These are phyloP conservation scores for Viola odorata DNA, from an alignment of 345 rosid genomes.

Conservation along the genomic window DNA sequence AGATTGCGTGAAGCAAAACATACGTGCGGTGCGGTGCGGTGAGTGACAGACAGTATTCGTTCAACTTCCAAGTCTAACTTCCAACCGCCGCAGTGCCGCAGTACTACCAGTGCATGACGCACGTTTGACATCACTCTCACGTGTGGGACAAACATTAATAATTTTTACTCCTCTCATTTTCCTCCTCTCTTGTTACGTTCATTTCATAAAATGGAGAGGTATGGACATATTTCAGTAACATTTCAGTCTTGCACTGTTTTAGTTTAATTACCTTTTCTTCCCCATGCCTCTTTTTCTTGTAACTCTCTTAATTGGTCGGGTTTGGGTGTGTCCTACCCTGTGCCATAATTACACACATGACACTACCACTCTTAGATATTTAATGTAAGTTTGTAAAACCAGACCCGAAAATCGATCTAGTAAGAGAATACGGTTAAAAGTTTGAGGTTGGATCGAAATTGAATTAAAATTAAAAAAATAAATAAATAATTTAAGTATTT, in stretches of 20 bases:
- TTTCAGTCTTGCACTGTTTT: not conserved
- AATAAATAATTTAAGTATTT: no score
- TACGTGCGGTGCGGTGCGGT: constrained; percentile 33
- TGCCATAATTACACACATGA: no score
- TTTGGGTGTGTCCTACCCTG: no score
- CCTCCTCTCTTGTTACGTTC: not conserved
- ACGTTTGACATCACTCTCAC: constrained; percentile 1
- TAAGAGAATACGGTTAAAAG: no score
- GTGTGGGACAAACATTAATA: constrained; percentile 24
- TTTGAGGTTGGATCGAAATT: no score
- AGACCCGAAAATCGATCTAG: no score
- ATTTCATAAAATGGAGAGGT: not conserved
- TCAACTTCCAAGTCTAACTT: constrained; percentile 32
- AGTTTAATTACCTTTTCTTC: not conserved
- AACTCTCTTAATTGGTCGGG: no score
- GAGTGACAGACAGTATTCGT: no score
- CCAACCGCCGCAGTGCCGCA: constrained; percentile 31
- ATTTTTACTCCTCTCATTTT: constrained; percentile 2
- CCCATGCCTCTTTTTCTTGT: no score
- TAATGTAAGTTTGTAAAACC: no score
- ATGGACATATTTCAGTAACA: not conserved
- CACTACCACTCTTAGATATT: no score
- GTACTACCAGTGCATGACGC: constrained; percentile 24
- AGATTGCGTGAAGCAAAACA: constrained; percentile 52
- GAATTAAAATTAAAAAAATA: no score